Conservation (phyloP, 2,329 filamentous ascomycete species). For the Coleophoma cylindrospora region DNA sequence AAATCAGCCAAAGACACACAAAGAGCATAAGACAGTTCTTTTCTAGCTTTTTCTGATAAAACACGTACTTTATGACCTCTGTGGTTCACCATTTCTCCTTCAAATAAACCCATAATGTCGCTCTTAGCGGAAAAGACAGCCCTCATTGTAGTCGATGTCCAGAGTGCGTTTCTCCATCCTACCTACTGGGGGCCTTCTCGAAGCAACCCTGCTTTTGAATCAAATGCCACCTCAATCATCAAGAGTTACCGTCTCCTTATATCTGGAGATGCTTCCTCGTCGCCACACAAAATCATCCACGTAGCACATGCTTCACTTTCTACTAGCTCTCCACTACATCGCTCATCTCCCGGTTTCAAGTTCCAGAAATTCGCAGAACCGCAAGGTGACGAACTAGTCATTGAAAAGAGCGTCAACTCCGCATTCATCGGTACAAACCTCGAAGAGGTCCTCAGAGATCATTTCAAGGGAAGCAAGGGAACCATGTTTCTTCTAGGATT, state of each 20-base stretch:
- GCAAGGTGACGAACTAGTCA: constrained; percentile 29
- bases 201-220: constrained; percentile 38
- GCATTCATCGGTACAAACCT: constrained; percentile 39
- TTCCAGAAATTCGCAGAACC: constrained; percentile 19
- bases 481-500: constrained; percentile 30
- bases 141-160: constrained; percentile 42
- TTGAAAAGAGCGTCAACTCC: constrained; percentile 40
- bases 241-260: constrained; percentile 31
- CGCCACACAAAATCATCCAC: constrained; percentile 34
- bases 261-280: constrained; percentile 15
- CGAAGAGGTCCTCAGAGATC: constrained; percentile 28
- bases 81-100: no score
- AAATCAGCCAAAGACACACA: no score
- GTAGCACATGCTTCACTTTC: constrained; percentile 36
- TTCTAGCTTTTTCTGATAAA: no score
- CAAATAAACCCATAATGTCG: no score
- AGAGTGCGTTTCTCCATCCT: constrained; percentile 34
- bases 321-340: constrained; percentile 30
- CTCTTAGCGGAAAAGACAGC: constrained; percentile 24
- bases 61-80: no score
- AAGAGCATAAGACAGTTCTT: no score
- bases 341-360: constrained; percentile 17
- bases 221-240: constrained; percentile 34
- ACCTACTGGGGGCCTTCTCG: constrained; percentile 34
- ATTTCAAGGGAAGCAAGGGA: constrained; percentile 4